Evolutionary conservation across 1,284 basidiomycete species (phyloP), one percentile per base, ranked within the genome.

Genomic region (Rhodotorula sp.): DNA sequence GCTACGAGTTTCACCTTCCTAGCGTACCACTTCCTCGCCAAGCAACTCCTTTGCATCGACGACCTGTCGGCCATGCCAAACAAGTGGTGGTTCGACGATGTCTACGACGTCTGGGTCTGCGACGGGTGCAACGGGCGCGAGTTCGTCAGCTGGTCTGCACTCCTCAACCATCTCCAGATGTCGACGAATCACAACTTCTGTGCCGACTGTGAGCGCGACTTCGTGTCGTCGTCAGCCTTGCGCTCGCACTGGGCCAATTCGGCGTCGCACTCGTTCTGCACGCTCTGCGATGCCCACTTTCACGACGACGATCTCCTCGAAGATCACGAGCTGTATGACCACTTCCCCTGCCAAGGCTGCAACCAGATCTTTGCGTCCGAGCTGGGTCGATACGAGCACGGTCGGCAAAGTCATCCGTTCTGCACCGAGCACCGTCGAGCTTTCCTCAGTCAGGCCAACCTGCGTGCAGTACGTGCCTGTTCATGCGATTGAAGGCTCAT

Each of bases 381-480:
- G 0, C 4, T 56, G 8, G 84, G 82, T 2, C 76, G 85, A 36
- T 74, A 81, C 27, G 81, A 85, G 68, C 86, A 88, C 73, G 81
- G 82, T 66, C 79, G 82, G 15, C 82, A 85, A 75, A 79, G 76
- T 29, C 86, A 87, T 64, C 64, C 77, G 61, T 86, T 85, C 71
- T 88, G 87, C 66, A 59, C 27, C 4, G 32, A 74, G 0, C 88
- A 86, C 77, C 75, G 78, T 32, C 80, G 81, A 19, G 66, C 80
- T 20, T 87, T 87, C 77, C 73, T 68, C 32, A 70, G 52, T 56
- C 51, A 71, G 17, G 70, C 55, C 59, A 76, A 76, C 60, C 75
- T 78, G n/a, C 48, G 70, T 4, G 48, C 47, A 2, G 63, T 64
- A 34, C 44, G 56, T 55, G 11, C 22, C 8, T 3, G 34, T 55